Evolutionary conservation across 176 grass and related monocot genomes (phyloP).

Genomic region (Triticum aestivum): DNA sequence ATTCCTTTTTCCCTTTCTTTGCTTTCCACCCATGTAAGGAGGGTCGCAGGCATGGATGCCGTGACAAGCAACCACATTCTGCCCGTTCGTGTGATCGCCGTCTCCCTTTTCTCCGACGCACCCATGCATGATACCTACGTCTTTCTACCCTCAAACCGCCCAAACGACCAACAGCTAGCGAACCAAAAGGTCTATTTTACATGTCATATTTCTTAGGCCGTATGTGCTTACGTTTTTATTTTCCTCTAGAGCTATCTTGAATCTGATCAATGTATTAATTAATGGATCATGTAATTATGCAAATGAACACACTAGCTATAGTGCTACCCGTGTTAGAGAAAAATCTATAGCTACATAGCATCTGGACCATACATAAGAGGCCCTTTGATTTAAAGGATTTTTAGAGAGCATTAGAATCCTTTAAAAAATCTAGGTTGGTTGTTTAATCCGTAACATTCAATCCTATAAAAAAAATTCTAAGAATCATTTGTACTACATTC

Average conservation of each 20-base stretch:
- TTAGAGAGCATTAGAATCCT: too few species aligned
- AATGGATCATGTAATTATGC: background rate
- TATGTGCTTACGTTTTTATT: too few species aligned
- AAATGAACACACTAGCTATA: background rate
- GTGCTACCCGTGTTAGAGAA: background rate
- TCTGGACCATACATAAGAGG: background rate
- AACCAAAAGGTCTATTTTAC: constrained; percentile 19
- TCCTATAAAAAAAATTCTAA: too few species aligned
- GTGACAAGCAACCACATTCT: constrained; percentile 63
- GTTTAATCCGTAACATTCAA: too few species aligned
- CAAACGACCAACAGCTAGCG: constrained; percentile 20
- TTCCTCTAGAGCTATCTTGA: background rate
- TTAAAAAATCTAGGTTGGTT: too few species aligned
- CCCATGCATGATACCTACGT: constrained; percentile 21
- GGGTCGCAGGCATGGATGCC: constrained; percentile 29
- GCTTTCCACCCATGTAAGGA: constrained; percentile 22
- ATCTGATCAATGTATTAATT: background rate
- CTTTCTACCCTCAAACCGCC: constrained; percentile 4
- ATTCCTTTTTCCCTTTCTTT: constrained; percentile 23
- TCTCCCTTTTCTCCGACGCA: constrained; percentile 21
- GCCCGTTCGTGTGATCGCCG: constrained; percentile 41
- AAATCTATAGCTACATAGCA: background rate
- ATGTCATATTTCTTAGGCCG: background rate
- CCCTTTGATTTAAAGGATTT: too few species aligned
- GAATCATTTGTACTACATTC: too few species aligned